Conservation (phyloP, 1,284 basidiomycete species). For the Fomitopsis betulina region DNA sequence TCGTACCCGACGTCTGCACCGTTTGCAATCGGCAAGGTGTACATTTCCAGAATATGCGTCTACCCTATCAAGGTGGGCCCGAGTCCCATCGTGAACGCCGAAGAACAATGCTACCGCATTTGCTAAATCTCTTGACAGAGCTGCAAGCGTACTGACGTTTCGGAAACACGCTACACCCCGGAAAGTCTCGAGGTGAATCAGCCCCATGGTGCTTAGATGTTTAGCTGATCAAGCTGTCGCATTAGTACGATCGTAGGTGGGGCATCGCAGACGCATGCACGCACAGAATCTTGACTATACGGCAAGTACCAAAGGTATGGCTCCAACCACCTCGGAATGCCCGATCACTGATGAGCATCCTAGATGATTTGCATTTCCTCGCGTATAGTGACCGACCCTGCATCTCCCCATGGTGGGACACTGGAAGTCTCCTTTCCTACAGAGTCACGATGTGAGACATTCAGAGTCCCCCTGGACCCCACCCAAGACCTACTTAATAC, state of each 20-base stretch:
- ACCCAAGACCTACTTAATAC: conserved; percentile 37
- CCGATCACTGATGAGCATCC: background rate
- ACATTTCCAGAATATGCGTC: conserved; percentile 56
- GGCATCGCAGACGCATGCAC: conserved; percentile 56
- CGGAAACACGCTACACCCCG: conserved; percentile 47
- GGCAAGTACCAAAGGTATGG: conserved; percentile 55
- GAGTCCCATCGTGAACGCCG: background rate
- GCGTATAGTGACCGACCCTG: conserved; percentile 40
- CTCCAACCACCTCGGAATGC: background rate
- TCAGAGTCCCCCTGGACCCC: conserved; percentile 56
- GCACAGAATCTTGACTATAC: conserved; percentile 56
- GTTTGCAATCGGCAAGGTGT: conserved; percentile 31
- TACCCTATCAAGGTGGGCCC: conserved; percentile 66
- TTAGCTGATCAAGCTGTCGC: background rate
- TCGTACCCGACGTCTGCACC: conserved; percentile 6
- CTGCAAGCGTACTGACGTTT: conserved; percentile 59
- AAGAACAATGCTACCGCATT: conserved; percentile 1
- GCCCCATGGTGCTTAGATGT: background rate
- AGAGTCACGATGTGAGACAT: conserved; percentile 47
- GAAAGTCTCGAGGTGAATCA: conserved; percentile 60
- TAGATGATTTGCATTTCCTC: conserved; percentile 69
- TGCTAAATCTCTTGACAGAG: conserved; percentile 35
- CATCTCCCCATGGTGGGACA: conserved; percentile 39
- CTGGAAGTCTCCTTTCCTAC: conserved; percentile 56
- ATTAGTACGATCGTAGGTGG: conserved; percentile 65